Evolutionary conservation across 2,329 filamentous ascomycete genomes (phyloP).

Genomic region (Ambrosiella beaveri): DNA sequence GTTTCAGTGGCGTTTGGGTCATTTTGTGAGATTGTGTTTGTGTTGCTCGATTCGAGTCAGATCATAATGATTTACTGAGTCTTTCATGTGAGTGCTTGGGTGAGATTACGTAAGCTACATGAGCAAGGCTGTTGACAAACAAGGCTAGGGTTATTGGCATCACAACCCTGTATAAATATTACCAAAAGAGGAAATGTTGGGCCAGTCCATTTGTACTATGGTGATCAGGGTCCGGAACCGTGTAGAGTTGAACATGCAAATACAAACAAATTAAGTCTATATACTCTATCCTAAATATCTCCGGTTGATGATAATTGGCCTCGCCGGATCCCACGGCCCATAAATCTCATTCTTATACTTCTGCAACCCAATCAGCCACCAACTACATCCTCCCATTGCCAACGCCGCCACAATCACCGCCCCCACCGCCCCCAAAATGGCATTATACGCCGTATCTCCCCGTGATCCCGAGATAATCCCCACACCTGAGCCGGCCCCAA

Average conservation of each 20-base stretch:
- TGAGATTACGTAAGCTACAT: background rate
- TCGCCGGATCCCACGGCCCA: constrained; percentile 90
- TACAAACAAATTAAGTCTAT: background rate
- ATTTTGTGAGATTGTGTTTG: no score
- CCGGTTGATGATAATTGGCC: constrained; percentile 64
- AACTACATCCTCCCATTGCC: constrained; percentile 83
- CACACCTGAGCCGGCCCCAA: constrained; percentile 64
- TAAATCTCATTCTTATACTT: constrained; percentile 99
- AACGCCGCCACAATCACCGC: constrained; percentile 58
- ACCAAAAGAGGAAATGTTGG: background rate
- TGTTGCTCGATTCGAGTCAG: no score
- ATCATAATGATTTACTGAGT: no score
- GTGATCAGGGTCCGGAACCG: background rate
- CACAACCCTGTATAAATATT: background rate
- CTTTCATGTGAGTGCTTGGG: no score
- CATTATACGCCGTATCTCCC: constrained; percentile 31
- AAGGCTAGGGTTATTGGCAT: background rate
- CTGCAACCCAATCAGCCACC: constrained; percentile 94
- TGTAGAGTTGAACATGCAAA: background rate
- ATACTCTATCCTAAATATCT: constrained; percentile 29
- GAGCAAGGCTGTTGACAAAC: background rate
- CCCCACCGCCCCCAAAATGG: constrained; percentile 55
- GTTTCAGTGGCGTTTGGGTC: no score
- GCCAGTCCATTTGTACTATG: background rate
- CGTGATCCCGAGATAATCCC: constrained; percentile 41